These are phyloP conservation scores for Bacidia gigantensis DNA, from an alignment of 495 filamentous ascomycete species.

Conservation along the genomic window DNA sequence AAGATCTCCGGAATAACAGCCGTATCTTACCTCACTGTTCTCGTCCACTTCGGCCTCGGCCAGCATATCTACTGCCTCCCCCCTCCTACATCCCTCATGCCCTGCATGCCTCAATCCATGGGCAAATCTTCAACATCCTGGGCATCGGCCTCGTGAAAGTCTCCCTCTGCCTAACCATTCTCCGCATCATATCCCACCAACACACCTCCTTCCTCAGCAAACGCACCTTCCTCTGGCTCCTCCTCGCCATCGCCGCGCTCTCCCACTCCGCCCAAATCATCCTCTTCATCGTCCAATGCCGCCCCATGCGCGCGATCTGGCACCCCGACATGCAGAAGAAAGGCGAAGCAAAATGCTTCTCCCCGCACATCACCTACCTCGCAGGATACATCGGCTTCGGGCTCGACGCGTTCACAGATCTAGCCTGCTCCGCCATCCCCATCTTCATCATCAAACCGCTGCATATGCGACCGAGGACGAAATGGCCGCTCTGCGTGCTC, in stretches of 20 bases:
- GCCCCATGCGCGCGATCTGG: slow-evolving; percentile 18
- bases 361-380: slow-evolving; percentile 13
- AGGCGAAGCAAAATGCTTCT: slow-evolving; percentile 11
- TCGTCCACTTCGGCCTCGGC: slow-evolving; percentile 13
- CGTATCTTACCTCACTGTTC: slow-evolving; percentile 10
- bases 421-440: slow-evolving; percentile 17
- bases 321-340: slow-evolving; percentile 6
- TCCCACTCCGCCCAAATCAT: slow-evolving; percentile 14
- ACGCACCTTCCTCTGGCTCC: slow-evolving; percentile 13
- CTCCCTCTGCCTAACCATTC: slow-evolving; percentile 17
- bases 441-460: slow-evolving; percentile 16
- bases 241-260: slow-evolving; percentile 14
- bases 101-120: slow-evolving; percentile 14
- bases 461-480: slow-evolving; percentile 15
- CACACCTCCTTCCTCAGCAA: slow-evolving; percentile 5
- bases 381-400: slow-evolving; percentile 18
- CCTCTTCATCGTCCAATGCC: slow-evolving; percentile 18
- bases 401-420: slow-evolving; percentile 17
- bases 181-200: slow-evolving; percentile 14
- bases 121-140: slow-evolving; percentile 17
- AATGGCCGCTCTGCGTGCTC: slow-evolving; percentile 14
- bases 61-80: slow-evolving; percentile 16
- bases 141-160: slow-evolving; percentile 20
- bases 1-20: slow-evolving; percentile 12
- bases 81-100: slow-evolving; percentile 6